phyloP scores from a whole-genome alignment of 2,329 filamentous ascomycete species.

The Alternaria arbusti region DNA sequence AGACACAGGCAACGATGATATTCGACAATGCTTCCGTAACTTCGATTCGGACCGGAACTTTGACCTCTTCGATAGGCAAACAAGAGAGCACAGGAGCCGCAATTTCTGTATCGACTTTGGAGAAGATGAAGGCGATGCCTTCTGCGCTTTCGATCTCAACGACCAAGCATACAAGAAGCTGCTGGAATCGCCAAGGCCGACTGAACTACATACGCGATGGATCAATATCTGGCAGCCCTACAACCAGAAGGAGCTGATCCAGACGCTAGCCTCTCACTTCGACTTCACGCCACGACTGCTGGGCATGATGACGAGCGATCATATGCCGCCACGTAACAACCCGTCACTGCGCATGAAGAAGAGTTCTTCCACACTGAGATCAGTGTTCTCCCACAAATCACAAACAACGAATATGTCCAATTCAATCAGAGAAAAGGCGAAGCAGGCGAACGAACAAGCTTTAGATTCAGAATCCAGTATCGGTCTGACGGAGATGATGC shows the following conservation, averaged over 20 bases:
- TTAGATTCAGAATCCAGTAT: conserved; percentile 45
- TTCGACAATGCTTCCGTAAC: conserved; percentile 55
- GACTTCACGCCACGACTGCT: conserved; percentile 71
- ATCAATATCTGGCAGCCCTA: conserved; percentile 77
- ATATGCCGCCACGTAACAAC: conserved; percentile 42
- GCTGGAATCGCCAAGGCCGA: conserved; percentile 51
- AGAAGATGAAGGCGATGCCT: conserved; percentile 59
- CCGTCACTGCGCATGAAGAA: conserved; percentile 28
- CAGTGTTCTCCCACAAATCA: conserved; percentile 37
- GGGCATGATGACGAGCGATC: conserved; percentile 68
- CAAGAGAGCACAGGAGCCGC: conserved; percentile 50
- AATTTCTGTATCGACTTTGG: conserved; percentile 74
- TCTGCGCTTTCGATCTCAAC: conserved; percentile 63
- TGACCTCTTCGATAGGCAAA: conserved; percentile 50
- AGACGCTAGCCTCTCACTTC: conserved; percentile 65
- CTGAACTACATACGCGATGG: conserved; percentile 68
- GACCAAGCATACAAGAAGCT: conserved; percentile 50
- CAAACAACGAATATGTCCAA: conserved; percentile 28
- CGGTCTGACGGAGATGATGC: conserved; percentile 45
- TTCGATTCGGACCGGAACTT: conserved; percentile 62
- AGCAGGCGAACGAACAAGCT: conserved; percentile 15
- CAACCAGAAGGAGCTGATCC: conserved; percentile 63
- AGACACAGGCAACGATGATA: conserved; percentile 41
- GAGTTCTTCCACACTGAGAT: conserved; percentile 41
- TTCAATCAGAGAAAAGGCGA: conserved; percentile 18